Evolutionary conservation across 116 monocot species (phyloP), one percentile per base, ranked within the genome.

Genomic region (Iris pallida): DNA sequence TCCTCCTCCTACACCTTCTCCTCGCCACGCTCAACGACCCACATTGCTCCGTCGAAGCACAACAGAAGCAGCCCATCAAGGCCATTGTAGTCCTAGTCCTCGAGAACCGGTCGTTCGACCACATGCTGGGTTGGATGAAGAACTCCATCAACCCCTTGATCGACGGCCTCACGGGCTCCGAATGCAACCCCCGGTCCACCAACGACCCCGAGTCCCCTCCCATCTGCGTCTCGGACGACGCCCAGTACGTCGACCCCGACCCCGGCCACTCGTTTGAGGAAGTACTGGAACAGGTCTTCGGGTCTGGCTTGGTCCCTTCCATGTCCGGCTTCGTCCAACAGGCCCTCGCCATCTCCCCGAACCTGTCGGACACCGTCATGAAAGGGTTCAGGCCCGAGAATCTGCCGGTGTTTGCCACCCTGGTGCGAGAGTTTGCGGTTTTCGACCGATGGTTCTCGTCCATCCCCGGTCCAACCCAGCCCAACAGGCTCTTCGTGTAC

Each of bases 31-130:
- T 57, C 2, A 20, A 51, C 61, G 17, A 16, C 57, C 69, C 30
- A 30, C 30, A 30, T 30, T 30, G 30, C 30, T 30, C 30, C 30
- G 30, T 30, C 2, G 30, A 30, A 30, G 30, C 30, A 30, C 30
- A 30, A 30, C 30, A 53, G 4, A 53, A 49, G 2, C 58, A 71
- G 45, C 86, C 86, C 71, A 90, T 90, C 68, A 85, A 81, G 68
- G 75, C 73, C 68, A 48, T 90, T 8, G 81, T 90, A 8, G 81
- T 94, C 47, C 84, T 94, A 53, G 85, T 90, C 4, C 62, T 94
- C 61, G 94, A 94, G 79, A 94, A 93, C 85, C 63, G 94, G 16
- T 94, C 93, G 45, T 94, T 94, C 71, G 93, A 94, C 78, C 93
- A 94, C 85, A 87, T 93, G 87, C 66, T 93, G 10, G 90, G 94